Conservation (phyloP, 306 rosid species). For the Rosa rugosa region DNA sequence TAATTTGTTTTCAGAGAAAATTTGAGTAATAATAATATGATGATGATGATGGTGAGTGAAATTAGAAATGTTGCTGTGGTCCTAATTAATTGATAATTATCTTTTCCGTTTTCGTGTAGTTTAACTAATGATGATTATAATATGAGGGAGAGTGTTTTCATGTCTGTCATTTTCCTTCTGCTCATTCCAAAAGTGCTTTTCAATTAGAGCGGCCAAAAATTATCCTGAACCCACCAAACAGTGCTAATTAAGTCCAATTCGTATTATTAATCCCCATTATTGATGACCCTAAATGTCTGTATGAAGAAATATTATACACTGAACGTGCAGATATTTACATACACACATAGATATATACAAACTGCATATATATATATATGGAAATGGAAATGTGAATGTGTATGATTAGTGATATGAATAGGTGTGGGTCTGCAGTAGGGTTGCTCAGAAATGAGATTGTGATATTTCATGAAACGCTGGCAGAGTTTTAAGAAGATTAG, state of each 20-base stretch:
- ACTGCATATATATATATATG: constrained; percentile 1
- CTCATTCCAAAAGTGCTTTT: constrained; percentile 2
- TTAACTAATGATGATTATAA: constrained; percentile 32
- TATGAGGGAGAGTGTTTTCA: constrained; percentile 3
- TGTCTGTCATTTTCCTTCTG: constrained; percentile 15
- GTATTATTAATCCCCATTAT: constrained; percentile 3
- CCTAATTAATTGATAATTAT: constrained; percentile 25
- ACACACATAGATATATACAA: background rate
- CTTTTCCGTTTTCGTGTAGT: constrained; percentile 25
- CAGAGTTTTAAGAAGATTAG: constrained; percentile 47
- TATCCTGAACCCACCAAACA: constrained; percentile 15
- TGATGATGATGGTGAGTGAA: constrained; percentile 34
- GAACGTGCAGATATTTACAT: background rate
- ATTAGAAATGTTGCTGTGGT: constrained; percentile 37
- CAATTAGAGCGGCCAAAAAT: background rate
- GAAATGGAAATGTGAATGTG: background rate
- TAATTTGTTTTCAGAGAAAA: constrained; percentile 37
- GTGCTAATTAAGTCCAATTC: constrained; percentile 6
- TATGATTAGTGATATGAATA: background rate
- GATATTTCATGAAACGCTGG: constrained; percentile 39
- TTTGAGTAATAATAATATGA: constrained; percentile 44
- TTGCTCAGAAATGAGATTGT: constrained; percentile 34
- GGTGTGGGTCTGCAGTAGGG: constrained; percentile 24
- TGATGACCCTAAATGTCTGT: background rate
- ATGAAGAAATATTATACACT: background rate